A percentile compares a stretch with the other conserved stretches of the same genome.
Conservation (phyloP, 2,329 filamentous ascomycete genomes). For the Pseudogymnoascus sp. region DNA sequence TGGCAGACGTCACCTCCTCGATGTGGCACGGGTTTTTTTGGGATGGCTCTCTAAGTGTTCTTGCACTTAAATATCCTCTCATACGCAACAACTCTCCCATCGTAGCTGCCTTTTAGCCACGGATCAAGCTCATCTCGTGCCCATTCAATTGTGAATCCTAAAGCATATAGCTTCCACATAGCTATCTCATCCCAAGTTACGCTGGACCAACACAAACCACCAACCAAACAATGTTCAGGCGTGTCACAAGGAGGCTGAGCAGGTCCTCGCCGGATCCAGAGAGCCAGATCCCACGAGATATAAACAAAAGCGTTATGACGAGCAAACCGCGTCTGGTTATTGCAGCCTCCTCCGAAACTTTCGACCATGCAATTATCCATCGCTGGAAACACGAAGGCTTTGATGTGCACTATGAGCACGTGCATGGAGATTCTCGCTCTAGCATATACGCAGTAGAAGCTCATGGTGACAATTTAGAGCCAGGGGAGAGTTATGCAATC, state of each 20-base stretch:
- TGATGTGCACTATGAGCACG: conserved; percentile 40
- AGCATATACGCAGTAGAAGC: conserved; percentile 39
- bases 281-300: not conserved
- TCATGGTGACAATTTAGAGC: conserved; percentile 39
- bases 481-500: conserved; percentile 47
- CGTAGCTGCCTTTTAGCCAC: not conserved
- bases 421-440: conserved; percentile 4
- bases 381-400: conserved; percentile 56
- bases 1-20: not conserved
- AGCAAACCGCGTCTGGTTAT: conserved; percentile 34
- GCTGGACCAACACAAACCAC: not conserved
- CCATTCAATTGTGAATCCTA: not conserved
- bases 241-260: not conserved
- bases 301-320: not conserved
- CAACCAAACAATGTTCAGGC: not conserved
- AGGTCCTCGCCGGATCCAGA: not conserved
- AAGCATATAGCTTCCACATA: not conserved
- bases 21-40: too few species aligned
- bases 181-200: not conserved
- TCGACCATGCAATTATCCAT: conserved; percentile 44
- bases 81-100: not conserved
- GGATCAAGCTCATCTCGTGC: not conserved
- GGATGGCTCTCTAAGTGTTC: not conserved
- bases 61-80: not conserved
- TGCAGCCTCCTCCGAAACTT: conserved; percentile 45